Base-by-base conservation (phyloP, 306 rosid genomes). In the Cucurbita argyrosperma region DNA sequence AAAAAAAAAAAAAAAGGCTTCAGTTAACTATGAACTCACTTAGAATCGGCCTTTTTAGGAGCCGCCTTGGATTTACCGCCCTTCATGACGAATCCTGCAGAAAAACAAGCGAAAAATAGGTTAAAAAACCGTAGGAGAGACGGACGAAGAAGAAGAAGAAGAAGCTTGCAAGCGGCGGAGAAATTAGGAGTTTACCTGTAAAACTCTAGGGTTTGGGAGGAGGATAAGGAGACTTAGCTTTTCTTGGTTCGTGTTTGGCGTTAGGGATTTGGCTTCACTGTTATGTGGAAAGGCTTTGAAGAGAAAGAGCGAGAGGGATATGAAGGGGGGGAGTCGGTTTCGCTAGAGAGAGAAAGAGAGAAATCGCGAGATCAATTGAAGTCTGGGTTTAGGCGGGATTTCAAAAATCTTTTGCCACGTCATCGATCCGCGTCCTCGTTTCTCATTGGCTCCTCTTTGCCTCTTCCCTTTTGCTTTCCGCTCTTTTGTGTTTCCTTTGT, bases 311-410 rank as follows among this genome's bases (percentile, higher is more conserved):
- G 76, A 69, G 63, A 42, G 79, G 79, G 72, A 86, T 82, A 21
- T 42, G 71, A 74, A 61, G 59, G 71, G 52, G 10, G 10, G 10
- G 71, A 49, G 71, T 26, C 54, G 55, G 68, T 43, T 45, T 51
- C 37, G 58, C 15, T 58, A 43, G 37, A 60, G 64, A 58, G 42
- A 26, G 66, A 60, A 37, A 35, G 46, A 60, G 39, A 75, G 79
- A 84, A 84, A 80, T 72, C 71, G 57, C 52, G 67, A 72, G 74
- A 84, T 76, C 56, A 85, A 84, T 87, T 87, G 89, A 85, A 88
- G 83, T 76, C 82, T 75, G 81, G 88, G 85, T 90, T 90, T 90
- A 71, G 96, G 98, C 98, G 96, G 96, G 98, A 92, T 88, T 85
- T 88, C 80, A 53, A 80, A 81, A 38, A 54, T 73, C 76, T 74